These are phyloP conservation scores for Mycena filopes DNA, from an alignment of 768 basidiomycete species.

Conservation along the genomic window DNA sequence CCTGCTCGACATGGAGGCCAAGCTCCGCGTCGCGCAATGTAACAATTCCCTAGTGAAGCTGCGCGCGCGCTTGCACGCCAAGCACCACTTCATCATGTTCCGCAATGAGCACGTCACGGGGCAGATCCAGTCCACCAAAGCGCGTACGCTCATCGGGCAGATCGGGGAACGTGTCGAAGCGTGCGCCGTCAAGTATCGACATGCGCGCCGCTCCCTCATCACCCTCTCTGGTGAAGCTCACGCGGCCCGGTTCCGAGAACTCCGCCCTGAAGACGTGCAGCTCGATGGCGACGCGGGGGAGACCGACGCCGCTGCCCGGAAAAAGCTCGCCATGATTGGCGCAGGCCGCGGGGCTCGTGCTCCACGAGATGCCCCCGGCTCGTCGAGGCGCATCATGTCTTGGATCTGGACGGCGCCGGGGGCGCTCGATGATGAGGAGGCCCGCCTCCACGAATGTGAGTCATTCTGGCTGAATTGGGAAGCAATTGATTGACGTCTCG, in stretches of 20 bases:
- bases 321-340: not conserved
- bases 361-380: not conserved
- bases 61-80: not conserved
- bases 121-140: not conserved
- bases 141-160: not conserved
- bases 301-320: not conserved
- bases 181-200: not conserved
- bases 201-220: not conserved
- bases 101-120: not conserved
- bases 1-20: not conserved
- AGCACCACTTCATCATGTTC: not conserved
- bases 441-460: conserved; percentile 13
- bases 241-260: not conserved
- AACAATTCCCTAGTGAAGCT: not conserved
- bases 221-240: not conserved
- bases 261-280: not conserved
- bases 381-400: not conserved
- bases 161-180: not conserved
- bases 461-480: not conserved
- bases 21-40: not conserved
- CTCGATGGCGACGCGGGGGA: not conserved
- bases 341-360: not conserved
- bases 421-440: not conserved
- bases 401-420: conserved; percentile 20
- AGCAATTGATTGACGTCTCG: no score